Conservation (phyloP, 2,329 filamentous ascomycete genomes). For the Paracoccidioides lutzii region DNA sequence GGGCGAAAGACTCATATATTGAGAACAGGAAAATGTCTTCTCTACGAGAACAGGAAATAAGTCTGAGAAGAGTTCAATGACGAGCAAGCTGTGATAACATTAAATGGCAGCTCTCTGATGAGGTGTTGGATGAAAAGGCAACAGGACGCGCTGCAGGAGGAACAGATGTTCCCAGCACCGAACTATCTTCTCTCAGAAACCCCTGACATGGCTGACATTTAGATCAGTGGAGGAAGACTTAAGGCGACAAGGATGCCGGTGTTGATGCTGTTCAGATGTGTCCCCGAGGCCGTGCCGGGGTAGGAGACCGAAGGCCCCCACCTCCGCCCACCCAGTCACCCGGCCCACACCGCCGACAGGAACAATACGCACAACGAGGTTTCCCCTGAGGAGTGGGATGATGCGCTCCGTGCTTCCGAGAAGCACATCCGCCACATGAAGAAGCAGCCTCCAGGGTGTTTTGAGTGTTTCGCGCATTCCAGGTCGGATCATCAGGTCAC, state of each 20-base stretch:
- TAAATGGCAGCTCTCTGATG: slow-evolving; percentile 11
- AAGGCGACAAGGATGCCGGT: slow-evolving; percentile 11
- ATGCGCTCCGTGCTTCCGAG: not conserved
- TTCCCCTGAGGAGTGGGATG: not conserved
- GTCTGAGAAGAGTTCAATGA: slow-evolving; percentile 8
- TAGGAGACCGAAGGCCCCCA: not conserved
- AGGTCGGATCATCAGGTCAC: not conserved
- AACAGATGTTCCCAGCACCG: slow-evolving; percentile 12
- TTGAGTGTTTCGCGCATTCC: not conserved
- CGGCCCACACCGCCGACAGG: not conserved
- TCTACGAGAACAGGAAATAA: slow-evolving; percentile 7
- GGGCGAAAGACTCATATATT: slow-evolving; percentile 8
- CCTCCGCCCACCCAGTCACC: not conserved
- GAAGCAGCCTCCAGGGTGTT: not conserved
- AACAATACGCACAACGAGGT: not conserved
- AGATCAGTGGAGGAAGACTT: slow-evolving; percentile 11
- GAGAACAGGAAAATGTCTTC: slow-evolving; percentile 9
- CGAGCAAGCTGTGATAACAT: slow-evolving; percentile 12
- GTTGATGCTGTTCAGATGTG: slow-evolving; percentile 12
- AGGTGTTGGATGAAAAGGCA: slow-evolving; percentile 5
- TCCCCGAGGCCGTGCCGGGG: slow-evolving; percentile 8
- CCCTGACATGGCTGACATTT: slow-evolving; percentile 12
- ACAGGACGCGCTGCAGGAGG: slow-evolving; percentile 4
- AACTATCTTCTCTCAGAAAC: slow-evolving; percentile 14
- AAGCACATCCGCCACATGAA: not conserved